These are phyloP conservation scores for Penicillium paxilli DNA, from an alignment of 495 filamentous ascomycete species.

Conservation along the genomic window DNA sequence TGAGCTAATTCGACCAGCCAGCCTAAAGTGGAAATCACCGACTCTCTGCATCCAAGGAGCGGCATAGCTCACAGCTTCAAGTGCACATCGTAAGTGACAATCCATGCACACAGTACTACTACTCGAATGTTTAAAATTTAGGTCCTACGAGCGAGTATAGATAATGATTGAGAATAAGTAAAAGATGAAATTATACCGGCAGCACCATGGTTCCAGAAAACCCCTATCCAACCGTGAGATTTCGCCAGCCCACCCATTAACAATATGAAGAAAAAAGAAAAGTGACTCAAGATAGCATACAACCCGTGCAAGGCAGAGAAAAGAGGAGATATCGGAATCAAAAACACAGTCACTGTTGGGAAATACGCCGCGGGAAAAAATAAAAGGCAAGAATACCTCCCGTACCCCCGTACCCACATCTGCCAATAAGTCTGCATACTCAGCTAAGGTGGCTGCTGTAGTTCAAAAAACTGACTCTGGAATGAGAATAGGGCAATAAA, in stretches of 20 bases:
- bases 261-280: background rate
- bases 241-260: background rate
- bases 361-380: background rate
- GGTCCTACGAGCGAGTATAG: too few relatives aligned
- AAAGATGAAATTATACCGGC: background rate
- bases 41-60: too few relatives aligned
- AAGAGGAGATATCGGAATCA: background rate
- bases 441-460: background rate
- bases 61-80: too few relatives aligned
- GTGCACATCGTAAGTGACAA: too few relatives aligned
- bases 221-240: background rate
- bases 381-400: background rate
- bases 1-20: too few relatives aligned
- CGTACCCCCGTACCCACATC: background rate
- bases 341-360: background rate
- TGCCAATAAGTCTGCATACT: background rate
- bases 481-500: background rate
- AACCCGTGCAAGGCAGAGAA: background rate
- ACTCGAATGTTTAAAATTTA: too few relatives aligned
- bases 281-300: background rate
- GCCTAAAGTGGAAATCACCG: too few relatives aligned
- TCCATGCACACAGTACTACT: background rate
- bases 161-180: background rate
- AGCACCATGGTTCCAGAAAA: background rate
- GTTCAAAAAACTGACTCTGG: background rate